phyloP scores from a whole-genome alignment of 345 rosid genomes.

The Cardamine chenopodiifolia region DNA sequence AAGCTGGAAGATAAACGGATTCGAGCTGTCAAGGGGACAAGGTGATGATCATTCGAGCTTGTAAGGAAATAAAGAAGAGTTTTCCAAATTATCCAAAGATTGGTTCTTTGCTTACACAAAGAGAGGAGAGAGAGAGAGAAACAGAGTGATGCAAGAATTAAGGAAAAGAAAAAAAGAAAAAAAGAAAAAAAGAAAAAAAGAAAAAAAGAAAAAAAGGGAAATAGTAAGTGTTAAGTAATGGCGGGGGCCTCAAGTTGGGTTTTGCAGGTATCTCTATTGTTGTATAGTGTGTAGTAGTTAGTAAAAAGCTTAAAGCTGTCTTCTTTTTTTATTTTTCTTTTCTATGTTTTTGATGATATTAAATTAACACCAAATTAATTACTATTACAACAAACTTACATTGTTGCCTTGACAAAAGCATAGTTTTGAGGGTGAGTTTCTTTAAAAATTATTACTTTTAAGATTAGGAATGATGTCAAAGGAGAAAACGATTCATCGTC shows the following conservation, averaged over 20 bases:
- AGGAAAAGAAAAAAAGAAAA: background rate
- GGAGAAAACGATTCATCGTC: background rate
- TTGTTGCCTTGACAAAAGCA: constrained; percentile 11
- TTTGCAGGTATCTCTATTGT: constrained; percentile 41
- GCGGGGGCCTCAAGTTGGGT: constrained; percentile 40
- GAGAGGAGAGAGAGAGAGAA: constrained; percentile 29
- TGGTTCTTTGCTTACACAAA: constrained; percentile 37
- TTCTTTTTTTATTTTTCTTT: background rate
- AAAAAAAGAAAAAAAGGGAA: too few relatives aligned
- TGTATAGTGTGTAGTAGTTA: constrained; percentile 30
- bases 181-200: too few relatives aligned
- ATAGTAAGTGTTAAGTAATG: constrained; percentile 40
- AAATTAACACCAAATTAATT: background rate
- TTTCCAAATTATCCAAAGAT: constrained; percentile 38
- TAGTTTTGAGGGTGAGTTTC: background rate
- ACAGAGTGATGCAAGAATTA: constrained; percentile 5
- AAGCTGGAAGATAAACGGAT: background rate
- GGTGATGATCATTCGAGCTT: constrained; percentile 27
- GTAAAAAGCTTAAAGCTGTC: constrained; percentile 38
- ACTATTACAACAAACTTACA: background rate
- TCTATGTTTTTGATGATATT: background rate
- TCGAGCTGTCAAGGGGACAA: constrained; percentile 22
- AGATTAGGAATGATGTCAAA: constrained; percentile 1
- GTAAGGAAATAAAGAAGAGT: constrained; percentile 10
- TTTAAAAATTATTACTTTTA: background rate